Conservation (phyloP, 805 yeast species). For the Candida sithepensis region DNA sequence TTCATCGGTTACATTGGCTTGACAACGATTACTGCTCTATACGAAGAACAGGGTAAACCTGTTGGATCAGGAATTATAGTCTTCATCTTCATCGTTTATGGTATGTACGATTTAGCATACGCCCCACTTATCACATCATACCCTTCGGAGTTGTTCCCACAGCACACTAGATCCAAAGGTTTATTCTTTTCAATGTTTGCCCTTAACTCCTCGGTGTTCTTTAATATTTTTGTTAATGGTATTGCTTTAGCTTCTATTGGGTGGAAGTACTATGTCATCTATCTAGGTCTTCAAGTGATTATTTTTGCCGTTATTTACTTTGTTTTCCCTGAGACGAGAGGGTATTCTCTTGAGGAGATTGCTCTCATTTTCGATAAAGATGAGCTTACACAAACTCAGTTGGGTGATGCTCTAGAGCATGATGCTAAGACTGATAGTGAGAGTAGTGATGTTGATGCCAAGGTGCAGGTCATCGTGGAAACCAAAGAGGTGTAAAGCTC, state of each 20-base stretch:
- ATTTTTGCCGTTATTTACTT: slow-evolving; percentile 24
- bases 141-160: slow-evolving; percentile 48
- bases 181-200: slow-evolving; percentile 38
- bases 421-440: too few relatives aligned
- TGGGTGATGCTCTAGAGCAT: too few relatives aligned
- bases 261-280: slow-evolving; percentile 36
- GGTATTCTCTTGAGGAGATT: slow-evolving; percentile 38
- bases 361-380: slow-evolving; percentile 37
- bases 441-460: too few relatives aligned
- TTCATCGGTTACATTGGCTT: slow-evolving; percentile 37
- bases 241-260: slow-evolving; percentile 38
- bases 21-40: slow-evolving; percentile 45
- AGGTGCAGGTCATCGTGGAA: too few relatives aligned
- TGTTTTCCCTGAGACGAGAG: slow-evolving; percentile 47
- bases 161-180: slow-evolving; percentile 57
- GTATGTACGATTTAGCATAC: slow-evolving; percentile 40
- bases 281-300: slow-evolving; percentile 30
- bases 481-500: too few relatives aligned
- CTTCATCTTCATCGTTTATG: slow-evolving; percentile 28
- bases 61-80: slow-evolving; percentile 22
- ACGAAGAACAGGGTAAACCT: slow-evolving; percentile 15
- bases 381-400: too few relatives aligned
- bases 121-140: slow-evolving; percentile 47
- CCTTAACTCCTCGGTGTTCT: slow-evolving; percentile 15
- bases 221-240: slow-evolving; percentile 28